Evolutionary conservation across 169 alveolate genomes (phyloP), one percentile per base, ranked within the genome.

Genomic region (Theileria annulata): DNA sequence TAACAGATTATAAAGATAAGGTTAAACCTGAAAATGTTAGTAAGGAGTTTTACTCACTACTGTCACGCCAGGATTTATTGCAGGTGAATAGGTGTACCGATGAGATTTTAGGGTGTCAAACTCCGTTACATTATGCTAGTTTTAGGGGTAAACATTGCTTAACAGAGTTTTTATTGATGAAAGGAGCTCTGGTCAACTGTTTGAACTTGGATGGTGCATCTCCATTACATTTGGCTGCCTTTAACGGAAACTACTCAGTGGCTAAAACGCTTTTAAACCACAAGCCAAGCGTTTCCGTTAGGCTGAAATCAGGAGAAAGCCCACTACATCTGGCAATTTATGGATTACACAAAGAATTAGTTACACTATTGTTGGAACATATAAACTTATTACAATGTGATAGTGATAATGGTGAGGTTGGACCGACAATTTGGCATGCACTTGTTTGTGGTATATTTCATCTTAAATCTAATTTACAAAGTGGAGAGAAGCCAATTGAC

Each of bases 141-240:
- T 77, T 86, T 58, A 87, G 88, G 42, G 97, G 97, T 23, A 94
- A 94, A 75, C 67, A 72, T 15, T 75, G 83, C 13, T 69, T 94
- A 35, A 90, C 91, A n/a, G 78, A 91, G 69, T 94, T 92, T 62
- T 83, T 94, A 67, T 68, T 93, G 47, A 88, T 88, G 56, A 79
- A 91, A 54, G 97, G 96, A 10, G 71, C 90, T 3, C 87, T 79
- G 25, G 93, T 93, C 19, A 87, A 75, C 69, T 72, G 79, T 33
- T 69, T 84, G 49, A 94, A 94, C 75, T 87, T 59, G 21, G 97
- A 94, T 74, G 93, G 94, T 8, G 96, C 96, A n/a, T 92, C 93
- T 23, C 95, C 97, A 33, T 79, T 94, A 23, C 97, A 94, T 70
- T 66, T 94, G 75, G 97, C 97, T 15, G 79, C 95, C 17, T 54